phyloP scores from a whole-genome alignment of 2,329 filamentous ascomycete species.

The Colletotrichum falcatum region DNA sequence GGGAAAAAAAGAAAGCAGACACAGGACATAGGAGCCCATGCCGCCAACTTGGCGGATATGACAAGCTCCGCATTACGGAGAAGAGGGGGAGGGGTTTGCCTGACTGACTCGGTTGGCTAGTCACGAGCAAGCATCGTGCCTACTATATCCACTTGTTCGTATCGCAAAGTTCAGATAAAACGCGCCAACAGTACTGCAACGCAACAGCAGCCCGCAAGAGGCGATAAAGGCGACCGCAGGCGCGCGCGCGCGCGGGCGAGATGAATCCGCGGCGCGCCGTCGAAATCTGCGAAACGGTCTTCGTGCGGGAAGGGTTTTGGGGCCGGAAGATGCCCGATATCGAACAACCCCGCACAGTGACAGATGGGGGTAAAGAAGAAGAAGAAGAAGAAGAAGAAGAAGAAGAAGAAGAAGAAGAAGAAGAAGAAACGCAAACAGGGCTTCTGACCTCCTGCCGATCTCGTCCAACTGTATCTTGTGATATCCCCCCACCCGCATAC shows the following conservation, averaged over 20 bases:
- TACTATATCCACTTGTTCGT: not conserved
- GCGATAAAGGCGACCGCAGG: not conserved
- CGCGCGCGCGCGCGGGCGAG: not conserved
- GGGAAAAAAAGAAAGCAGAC: not conserved
- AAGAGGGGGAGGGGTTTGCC: not conserved
- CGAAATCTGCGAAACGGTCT: not conserved
- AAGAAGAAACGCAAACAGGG: constrained; percentile 1
- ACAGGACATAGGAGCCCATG: not conserved
- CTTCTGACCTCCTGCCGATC: not conserved
- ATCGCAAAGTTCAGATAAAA: not conserved
- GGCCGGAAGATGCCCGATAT: constrained; percentile 1
- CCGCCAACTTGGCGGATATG: not conserved
- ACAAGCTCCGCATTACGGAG: not conserved
- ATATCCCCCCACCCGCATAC: not conserved
- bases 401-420: too few species aligned
- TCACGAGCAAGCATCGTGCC: not conserved
- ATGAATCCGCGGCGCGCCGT: not conserved
- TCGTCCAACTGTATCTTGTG: not conserved
- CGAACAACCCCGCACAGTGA: not conserved
- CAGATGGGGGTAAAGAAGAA: too few species aligned
- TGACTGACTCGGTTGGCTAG: constrained; percentile 21
- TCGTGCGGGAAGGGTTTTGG: not conserved
- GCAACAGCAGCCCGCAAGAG: not conserved
- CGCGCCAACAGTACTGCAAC: not conserved
- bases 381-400: too few species aligned